Evolutionary conservation across 2,329 filamentous ascomycete genomes (phyloP), one percentile per base, ranked within the genome.

Genomic region (Diaporthe humulicola): DNA sequence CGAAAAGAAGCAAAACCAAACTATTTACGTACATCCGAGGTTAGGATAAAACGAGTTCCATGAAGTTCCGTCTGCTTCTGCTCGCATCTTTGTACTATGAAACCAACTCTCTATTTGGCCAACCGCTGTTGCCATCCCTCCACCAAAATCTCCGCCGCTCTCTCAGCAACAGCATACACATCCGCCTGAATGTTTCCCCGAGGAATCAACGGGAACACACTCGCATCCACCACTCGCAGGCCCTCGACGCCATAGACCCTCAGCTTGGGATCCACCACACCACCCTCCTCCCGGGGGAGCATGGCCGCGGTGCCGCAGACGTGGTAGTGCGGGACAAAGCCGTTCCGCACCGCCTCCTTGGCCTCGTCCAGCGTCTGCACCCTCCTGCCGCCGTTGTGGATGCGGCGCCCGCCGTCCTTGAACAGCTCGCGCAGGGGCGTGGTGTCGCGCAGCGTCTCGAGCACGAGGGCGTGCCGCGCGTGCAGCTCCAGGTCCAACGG

Each of bases 401-500:
- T 42, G 30, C 73, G 48, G 3, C 73, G 38, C 28, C 75, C 12
- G 77, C 77, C 28, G 0, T 78, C 71, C 77, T 80, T 74, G 80
- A 90, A 81, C 33, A 88, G 82, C 22, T 78, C 75, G 0, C 81
- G 79, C 0, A 88, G 78, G 2, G 86, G 85, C 19, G 80, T 76
- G 0, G 85, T 85, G 17, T 78, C 74, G 14, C 81, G 80, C 42
- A 88, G 85, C 25, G 82, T 85, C 17, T 85, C 78, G 0, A 82
- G 82, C 36, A 89, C 85, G 0, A 81, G 81, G 1, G 83, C 79
- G 19, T 84, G 84, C n/a, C 85, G 78, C 14, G 83, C 82, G 80
- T 89, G 86, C 1, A 84, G 79, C 0, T 86, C 82, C 10, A 86
- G 75, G 67, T 89, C 87, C 0, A 88, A 25, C 22, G 88, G 86